These are phyloP conservation scores for Plectosphaerella sp. DNA, from an alignment of 2,329 filamentous ascomycete species.

Conservation along the genomic window DNA sequence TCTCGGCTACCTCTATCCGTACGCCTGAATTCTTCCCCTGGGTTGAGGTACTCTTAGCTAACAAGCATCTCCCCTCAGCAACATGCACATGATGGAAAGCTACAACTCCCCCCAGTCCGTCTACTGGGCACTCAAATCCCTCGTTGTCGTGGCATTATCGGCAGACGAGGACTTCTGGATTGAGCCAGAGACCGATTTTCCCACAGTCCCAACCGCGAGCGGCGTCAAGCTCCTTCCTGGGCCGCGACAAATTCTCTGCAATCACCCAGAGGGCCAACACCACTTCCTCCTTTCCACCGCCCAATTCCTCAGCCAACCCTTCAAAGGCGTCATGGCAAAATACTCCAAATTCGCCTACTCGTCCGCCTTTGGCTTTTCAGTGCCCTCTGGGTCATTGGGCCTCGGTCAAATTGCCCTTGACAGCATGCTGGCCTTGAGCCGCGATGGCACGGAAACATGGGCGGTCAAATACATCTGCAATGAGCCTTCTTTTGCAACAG, in stretches of 20 bases:
- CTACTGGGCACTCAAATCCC: slow-evolving; percentile 50
- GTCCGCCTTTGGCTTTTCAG: slow-evolving; percentile 39
- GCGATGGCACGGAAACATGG: slow-evolving; percentile 25
- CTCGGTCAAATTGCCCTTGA: slow-evolving; percentile 29
- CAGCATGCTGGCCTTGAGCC: slow-evolving; percentile 22
- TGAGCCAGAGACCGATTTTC: slow-evolving; percentile 8
- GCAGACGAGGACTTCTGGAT: slow-evolving; percentile 40
- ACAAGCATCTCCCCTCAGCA: slow-evolving; percentile 13
- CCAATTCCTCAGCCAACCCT: slow-evolving; percentile 30
- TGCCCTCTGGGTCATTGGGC: slow-evolving; percentile 27
- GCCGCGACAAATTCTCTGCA: slow-evolving; percentile 41
- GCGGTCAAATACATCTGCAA: slow-evolving; percentile 21
- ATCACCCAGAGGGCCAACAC: slow-evolving; percentile 24
- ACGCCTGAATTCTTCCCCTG: slow-evolving; percentile 1
- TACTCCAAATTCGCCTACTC: slow-evolving; percentile 46
- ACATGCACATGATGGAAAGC: slow-evolving; percentile 52
- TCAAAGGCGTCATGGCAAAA: slow-evolving; percentile 37
- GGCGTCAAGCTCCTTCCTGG: slow-evolving; percentile 5
- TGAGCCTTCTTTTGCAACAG: slow-evolving; percentile 1
- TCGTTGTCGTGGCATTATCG: slow-evolving; percentile 34
- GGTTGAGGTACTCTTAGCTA: too few relatives aligned
- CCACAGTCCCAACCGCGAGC: background rate
- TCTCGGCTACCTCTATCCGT: slow-evolving; percentile 33
- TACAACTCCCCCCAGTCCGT: slow-evolving; percentile 54
- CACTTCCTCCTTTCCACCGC: slow-evolving; percentile 37